phyloP scores from a whole-genome alignment of 2,329 filamentous ascomycete genomes.

The Colletotrichum sp. region DNA sequence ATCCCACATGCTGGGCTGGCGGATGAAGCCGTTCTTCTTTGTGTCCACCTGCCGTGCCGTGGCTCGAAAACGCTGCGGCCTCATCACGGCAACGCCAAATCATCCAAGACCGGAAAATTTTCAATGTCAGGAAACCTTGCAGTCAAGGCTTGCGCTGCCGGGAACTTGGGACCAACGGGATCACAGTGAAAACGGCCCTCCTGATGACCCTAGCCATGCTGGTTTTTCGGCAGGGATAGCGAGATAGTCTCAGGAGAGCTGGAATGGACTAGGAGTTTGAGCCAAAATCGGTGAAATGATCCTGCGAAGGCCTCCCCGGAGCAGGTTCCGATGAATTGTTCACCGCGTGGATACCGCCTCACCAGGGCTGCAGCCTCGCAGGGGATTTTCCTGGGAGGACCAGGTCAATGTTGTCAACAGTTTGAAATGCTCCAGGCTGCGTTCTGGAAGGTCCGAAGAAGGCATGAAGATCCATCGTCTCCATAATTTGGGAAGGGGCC shows the following conservation, averaged over 20 bases:
- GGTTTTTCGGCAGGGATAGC: not conserved
- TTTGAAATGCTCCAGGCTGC: not conserved
- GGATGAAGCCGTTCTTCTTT: slow-evolving; percentile 16
- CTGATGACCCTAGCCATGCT: not conserved
- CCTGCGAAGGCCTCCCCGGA: not conserved
- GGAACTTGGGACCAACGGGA: slow-evolving; percentile 12
- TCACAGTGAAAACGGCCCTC: slow-evolving; percentile 6
- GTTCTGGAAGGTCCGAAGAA: not conserved
- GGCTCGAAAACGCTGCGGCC: not conserved
- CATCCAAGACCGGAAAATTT: not conserved
- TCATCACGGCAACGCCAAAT: not conserved
- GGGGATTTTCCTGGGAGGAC: not conserved
- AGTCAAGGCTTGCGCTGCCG: not conserved
- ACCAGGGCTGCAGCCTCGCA: not conserved
- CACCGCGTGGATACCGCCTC: not conserved
- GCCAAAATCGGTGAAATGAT: not conserved
- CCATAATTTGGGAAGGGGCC: not conserved
- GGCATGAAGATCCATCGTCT: not conserved
- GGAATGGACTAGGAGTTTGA: not conserved
- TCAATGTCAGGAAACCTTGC: not conserved
- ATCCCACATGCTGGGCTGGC: slow-evolving; percentile 12
- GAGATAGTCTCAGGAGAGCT: not conserved
- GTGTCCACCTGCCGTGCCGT: not conserved
- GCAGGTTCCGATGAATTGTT: not conserved
- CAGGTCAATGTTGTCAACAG: not conserved